phyloP scores from a whole-genome alignment of 2,329 filamentous ascomycete genomes.

The Colletotrichum gloeosporioides region DNA sequence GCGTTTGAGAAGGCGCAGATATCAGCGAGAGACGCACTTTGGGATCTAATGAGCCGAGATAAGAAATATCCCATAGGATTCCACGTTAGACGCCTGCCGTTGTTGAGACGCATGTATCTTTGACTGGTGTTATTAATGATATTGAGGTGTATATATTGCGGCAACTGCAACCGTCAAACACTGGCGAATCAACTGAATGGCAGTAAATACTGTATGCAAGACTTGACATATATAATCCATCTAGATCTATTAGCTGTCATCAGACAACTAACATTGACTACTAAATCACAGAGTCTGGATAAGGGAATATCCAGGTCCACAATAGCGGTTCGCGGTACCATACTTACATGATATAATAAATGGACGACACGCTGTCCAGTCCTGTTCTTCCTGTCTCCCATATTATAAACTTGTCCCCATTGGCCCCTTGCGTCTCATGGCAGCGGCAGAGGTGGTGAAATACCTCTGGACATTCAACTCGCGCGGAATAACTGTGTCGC shows the following conservation, averaged over 20 bases:
- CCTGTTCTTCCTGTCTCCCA: not conserved
- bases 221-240: not conserved
- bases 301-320: not conserved
- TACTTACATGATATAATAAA: not conserved
- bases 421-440: not conserved
- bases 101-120: too few relatives aligned
- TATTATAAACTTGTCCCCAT: not conserved
- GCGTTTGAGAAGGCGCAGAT: too few relatives aligned
- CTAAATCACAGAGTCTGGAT: not conserved
- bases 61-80: too few relatives aligned
- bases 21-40: too few relatives aligned
- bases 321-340: not conserved
- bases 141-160: too few relatives aligned
- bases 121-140: too few relatives aligned
- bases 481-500: not conserved
- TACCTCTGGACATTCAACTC: not conserved
- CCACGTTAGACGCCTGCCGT: too few relatives aligned
- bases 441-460: not conserved
- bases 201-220: not conserved
- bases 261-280: not conserved
- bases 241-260: not conserved
- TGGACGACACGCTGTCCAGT: not conserved
- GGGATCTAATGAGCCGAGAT: too few relatives aligned
- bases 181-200: too few relatives aligned
- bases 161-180: too few relatives aligned